Evolutionary conservation across 805 yeast species (phyloP).

Genomic region (Hanseniaspora nectarophila): DNA sequence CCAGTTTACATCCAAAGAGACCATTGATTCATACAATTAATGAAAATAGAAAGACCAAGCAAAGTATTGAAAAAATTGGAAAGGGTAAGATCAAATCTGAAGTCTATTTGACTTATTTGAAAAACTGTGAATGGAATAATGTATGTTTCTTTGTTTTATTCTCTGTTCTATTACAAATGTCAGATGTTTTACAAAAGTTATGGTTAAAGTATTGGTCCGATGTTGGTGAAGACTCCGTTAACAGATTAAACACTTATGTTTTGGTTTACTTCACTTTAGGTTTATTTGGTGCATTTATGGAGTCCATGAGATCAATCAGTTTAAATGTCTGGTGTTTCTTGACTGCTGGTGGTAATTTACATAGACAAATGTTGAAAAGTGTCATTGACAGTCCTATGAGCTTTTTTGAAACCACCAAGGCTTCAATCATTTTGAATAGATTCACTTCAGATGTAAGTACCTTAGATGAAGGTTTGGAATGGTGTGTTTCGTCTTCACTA

Average conservation of each 20-base stretch:
- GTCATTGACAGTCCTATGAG: constrained; percentile 73
- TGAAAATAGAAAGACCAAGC: constrained; percentile 32
- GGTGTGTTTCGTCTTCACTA: constrained; percentile 40
- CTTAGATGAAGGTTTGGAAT: constrained; percentile 69
- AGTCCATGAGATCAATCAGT: constrained; percentile 53
- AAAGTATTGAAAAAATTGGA: constrained; percentile 39
- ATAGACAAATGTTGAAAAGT: constrained; percentile 45
- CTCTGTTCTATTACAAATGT: constrained; percentile 30
- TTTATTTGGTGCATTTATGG: constrained; percentile 42
- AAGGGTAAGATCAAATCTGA: constrained; percentile 47
- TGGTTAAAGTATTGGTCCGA: constrained; percentile 68
- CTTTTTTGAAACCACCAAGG: constrained; percentile 72
- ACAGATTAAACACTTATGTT: constrained; percentile 27
- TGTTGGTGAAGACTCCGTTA: constrained; percentile 32
- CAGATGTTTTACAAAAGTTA: constrained; percentile 38
- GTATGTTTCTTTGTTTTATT: constrained; percentile 32
- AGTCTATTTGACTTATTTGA: constrained; percentile 44
- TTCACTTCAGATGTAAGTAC: constrained; percentile 78
- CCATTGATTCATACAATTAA: constrained; percentile 23
- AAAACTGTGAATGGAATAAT: constrained; percentile 47
- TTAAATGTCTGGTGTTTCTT: constrained; percentile 63
- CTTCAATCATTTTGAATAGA: constrained; percentile 73
- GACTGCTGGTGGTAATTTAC: constrained; percentile 45
- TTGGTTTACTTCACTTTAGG: constrained; percentile 44
- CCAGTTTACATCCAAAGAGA: constrained; percentile 40